Conservation (phyloP, 2,329 filamentous ascomycete genomes). For the Fusarium austroafricanum region DNA sequence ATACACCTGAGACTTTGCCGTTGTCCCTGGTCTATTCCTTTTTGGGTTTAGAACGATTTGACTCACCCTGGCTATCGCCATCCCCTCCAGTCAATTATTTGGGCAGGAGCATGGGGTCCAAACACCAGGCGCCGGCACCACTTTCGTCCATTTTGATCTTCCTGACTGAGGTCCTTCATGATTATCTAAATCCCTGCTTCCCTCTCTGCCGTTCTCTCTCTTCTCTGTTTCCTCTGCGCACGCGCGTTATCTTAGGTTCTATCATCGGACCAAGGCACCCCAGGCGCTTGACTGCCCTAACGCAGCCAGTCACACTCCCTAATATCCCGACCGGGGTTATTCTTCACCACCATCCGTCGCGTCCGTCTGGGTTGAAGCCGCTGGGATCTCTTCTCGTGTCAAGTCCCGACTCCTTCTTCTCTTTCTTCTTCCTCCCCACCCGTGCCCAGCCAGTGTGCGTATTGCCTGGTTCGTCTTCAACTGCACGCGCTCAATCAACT, state of each 20-base stretch:
- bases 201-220: not conserved
- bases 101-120: slow-evolving; percentile 38
- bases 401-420: slow-evolving; percentile 33
- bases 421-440: slow-evolving; percentile 29
- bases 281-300: slow-evolving; percentile 28
- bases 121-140: slow-evolving; percentile 43
- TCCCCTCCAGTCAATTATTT: slow-evolving; percentile 33
- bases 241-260: slow-evolving; percentile 6
- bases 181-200: slow-evolving; percentile 28
- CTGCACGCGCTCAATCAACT: slow-evolving; percentile 29
- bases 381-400: slow-evolving; percentile 28
- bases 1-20: slow-evolving; percentile 29
- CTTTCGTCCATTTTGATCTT: slow-evolving; percentile 37
- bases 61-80: slow-evolving; percentile 42
- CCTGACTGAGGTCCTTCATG: slow-evolving; percentile 35
- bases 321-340: slow-evolving; percentile 30
- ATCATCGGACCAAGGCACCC: slow-evolving; percentile 1
- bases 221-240: not conserved
- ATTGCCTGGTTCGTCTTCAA: slow-evolving; percentile 43
- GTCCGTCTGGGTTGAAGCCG: slow-evolving; percentile 27
- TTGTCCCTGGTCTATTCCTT: slow-evolving; percentile 30
- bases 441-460: slow-evolving; percentile 43
- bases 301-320: slow-evolving; percentile 20
- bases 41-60: slow-evolving; percentile 11
- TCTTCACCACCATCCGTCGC: slow-evolving; percentile 33